These are phyloP conservation scores for Aspergillus pseudotamarii DNA, from an alignment of 2,329 filamentous ascomycete species.

Conservation along the genomic window DNA sequence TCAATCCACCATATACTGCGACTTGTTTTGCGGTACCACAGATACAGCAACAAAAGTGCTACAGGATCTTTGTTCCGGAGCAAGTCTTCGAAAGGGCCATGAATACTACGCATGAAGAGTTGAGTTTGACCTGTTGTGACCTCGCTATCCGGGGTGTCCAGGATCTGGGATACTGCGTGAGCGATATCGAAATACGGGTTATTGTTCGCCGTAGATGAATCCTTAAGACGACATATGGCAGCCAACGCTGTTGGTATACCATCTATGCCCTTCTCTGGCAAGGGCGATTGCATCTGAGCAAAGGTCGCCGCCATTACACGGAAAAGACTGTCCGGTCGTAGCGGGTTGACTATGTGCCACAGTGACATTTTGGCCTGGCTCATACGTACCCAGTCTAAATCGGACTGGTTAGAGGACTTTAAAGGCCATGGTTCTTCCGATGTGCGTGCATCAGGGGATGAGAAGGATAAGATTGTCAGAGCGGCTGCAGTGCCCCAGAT, in stretches of 20 bases:
- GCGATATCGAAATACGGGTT: constrained; percentile 46
- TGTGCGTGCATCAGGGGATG: constrained; percentile 41
- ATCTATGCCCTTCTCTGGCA: constrained; percentile 28
- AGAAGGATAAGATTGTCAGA: constrained; percentile 45
- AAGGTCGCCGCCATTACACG: constrained; percentile 32
- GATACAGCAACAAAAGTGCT: constrained; percentile 45
- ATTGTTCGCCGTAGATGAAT: constrained; percentile 35
- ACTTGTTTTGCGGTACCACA: constrained; percentile 49
- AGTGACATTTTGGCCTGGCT: constrained; percentile 59
- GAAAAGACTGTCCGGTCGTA: constrained; percentile 54
- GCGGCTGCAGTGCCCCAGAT: constrained; percentile 53
- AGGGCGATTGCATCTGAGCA: constrained; percentile 40
- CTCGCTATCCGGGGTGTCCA: constrained; percentile 30
- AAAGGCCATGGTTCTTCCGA: constrained; percentile 61
- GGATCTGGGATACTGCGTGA: constrained; percentile 39
- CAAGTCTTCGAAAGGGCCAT: constrained; percentile 37
- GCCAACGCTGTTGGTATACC: constrained; percentile 26
- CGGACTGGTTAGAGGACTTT: constrained; percentile 41
- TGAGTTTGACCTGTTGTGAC: constrained; percentile 28
- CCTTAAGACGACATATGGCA: constrained; percentile 25
- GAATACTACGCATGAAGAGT: constrained; percentile 39
- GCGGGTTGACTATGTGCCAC: constrained; percentile 55
- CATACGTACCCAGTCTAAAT: constrained; percentile 63
- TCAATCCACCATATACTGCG: constrained; percentile 50
- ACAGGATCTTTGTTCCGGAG: constrained; percentile 40